phyloP scores from a whole-genome alignment of 371 early-diverging fungal genomes.

The Batrachochytrium dendrobatidis region DNA sequence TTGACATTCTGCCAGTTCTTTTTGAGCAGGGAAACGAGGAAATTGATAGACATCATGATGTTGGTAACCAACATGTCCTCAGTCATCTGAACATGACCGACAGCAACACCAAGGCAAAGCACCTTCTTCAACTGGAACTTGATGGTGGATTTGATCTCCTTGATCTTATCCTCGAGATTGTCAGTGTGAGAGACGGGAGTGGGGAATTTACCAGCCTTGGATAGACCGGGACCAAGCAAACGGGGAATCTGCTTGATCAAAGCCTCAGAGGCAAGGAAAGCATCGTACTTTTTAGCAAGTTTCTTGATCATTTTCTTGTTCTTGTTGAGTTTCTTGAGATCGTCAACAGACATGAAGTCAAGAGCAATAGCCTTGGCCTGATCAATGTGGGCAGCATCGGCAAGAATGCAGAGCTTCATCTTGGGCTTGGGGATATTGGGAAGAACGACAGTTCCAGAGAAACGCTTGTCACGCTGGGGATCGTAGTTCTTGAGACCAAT shows the following conservation, averaged over 20 bases:
- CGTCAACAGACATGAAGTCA: constrained; percentile 94
- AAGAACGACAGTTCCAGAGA: constrained; percentile 92
- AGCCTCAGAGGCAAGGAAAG: constrained; percentile 96
- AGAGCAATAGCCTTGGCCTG: constrained; percentile 88
- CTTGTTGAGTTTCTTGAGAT: constrained; percentile 98
- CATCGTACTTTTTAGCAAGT: constrained; percentile 87
- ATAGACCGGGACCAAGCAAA: constrained; percentile 95
- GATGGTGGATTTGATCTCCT: constrained; percentile 95
- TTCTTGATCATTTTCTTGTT: constrained; percentile 99
- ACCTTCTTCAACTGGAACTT: constrained; percentile 99
- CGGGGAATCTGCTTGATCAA: constrained; percentile 98
- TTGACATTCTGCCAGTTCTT: constrained; percentile 99
- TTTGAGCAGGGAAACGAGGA: constrained; percentile 96
- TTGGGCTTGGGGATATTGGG: constrained; percentile 90
- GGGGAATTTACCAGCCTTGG: constrained; percentile 96
- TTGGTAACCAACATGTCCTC: constrained; percentile 94
- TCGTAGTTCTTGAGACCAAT: constrained; percentile 99
- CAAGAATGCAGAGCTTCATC: constrained; percentile 92
- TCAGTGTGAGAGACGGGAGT: constrained; percentile 93
- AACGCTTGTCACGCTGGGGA: constrained; percentile 99
- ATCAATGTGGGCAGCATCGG: constrained; percentile 94
- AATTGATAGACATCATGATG: constrained; percentile 97
- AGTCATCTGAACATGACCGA: constrained; percentile 94
- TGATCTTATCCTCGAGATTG: constrained; percentile 82
- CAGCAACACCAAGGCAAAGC: constrained; percentile 95